Evolutionary conservation across 116 monocot species (phyloP), one percentile per base, ranked within the genome.

Genomic region (Cymodocea nodosa): DNA sequence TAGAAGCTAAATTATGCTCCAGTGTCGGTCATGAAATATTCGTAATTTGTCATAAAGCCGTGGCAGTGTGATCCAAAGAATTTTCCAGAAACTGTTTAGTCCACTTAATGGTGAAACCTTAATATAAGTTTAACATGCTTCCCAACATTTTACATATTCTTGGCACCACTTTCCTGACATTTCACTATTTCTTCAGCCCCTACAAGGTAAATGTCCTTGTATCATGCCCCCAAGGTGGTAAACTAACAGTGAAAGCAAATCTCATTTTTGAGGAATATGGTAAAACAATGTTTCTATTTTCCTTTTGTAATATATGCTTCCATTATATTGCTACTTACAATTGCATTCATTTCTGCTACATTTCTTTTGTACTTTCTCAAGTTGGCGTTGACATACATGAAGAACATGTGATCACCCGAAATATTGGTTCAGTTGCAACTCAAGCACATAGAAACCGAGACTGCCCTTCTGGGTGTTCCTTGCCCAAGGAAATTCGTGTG

Each of bases 221-320:
- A 11, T 74, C 89, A 49, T 87, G 84, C 68, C 98, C 89, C 37
- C 78, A 71, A 53, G 56, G 82, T 64, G 89, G 81, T 50, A 84
- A 81, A 72, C 75, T 83, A 39, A 98, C 98, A 48, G 80, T 92
- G 22, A 89, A 77, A 68, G 88, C 85, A 68, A 75, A 86, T 74
- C 68, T 98, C n/a, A 79, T 98, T 23, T 92, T 82, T 70, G 89
- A 98, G 79, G 84, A 98, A 62, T 98, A 89, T 64, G 89, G 98
- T 98, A 82, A 79, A 50, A 49, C 16, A 65, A 22, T 18, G 15
- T 12, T 65, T 8, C 50, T 0, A 35, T 55, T 53, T 37, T 66
- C 52, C 52, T 63, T n/a, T 5, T 64, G 40, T 39, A 64, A 22
- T 18, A 36, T 40, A 62, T 62, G 15, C 36, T 37, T 1, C n/a